Conservation (phyloP, 2,329 filamentous ascomycete genomes). For the Fusarium secorum region DNA sequence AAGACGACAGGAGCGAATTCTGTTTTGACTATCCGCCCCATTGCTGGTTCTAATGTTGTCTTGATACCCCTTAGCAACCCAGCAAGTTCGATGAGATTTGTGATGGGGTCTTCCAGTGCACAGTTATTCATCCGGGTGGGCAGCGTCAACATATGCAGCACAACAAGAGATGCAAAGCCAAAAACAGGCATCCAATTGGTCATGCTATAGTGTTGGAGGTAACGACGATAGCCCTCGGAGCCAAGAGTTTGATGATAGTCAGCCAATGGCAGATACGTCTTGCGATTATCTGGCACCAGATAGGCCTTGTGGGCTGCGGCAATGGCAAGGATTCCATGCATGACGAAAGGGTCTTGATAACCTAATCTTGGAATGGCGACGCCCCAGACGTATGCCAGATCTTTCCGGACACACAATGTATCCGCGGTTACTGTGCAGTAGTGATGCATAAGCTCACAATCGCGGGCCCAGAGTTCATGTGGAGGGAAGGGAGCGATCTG, state of each 20-base stretch:
- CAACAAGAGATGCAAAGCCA: conserved; percentile 52
- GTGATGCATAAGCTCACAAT: conserved; percentile 46
- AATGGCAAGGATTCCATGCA: conserved; percentile 44
- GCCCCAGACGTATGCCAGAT: conserved; percentile 42
- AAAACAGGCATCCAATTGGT: conserved; percentile 46
- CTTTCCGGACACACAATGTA: conserved; percentile 33
- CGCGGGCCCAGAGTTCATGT: conserved; percentile 33
- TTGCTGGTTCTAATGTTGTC: conserved; percentile 26
- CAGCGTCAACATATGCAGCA: conserved; percentile 42
- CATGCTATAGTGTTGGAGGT: conserved; percentile 27
- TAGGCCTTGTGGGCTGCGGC: conserved; percentile 45
- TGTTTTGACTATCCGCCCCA: conserved; percentile 30
- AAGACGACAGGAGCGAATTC: conserved; percentile 39
- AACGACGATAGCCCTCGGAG: conserved; percentile 41
- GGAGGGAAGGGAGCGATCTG: conserved; percentile 38
- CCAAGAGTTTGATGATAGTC: conserved; percentile 45
- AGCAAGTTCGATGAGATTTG: conserved; percentile 33
- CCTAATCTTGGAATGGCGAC: conserved; percentile 39
- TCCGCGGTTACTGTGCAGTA: conserved; percentile 41
- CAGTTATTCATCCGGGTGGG: conserved; percentile 27
- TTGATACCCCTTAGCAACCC: conserved; percentile 35
- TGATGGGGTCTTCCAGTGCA: conserved; percentile 31
- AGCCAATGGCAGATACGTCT: conserved; percentile 39
- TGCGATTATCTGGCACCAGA: conserved; percentile 36
- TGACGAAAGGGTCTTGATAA: conserved; percentile 41